Conservation (phyloP, 1,284 basidiomycete species). For the Trichosporon ovoides region DNA sequence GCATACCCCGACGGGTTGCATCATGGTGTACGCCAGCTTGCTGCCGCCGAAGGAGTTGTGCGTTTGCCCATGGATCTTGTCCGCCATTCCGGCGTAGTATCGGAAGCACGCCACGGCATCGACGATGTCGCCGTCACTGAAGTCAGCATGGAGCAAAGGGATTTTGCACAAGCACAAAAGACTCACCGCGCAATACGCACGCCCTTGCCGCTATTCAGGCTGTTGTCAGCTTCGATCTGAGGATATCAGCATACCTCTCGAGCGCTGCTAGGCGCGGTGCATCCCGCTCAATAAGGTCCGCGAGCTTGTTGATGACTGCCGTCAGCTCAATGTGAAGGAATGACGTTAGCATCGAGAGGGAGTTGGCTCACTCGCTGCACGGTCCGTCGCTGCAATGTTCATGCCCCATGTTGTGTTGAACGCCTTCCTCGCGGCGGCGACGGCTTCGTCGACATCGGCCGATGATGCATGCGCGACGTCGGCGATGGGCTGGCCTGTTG, state of each 20-base stretch:
- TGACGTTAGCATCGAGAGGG: no score
- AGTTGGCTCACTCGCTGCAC: conserved; percentile 54
- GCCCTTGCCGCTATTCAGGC: conserved; percentile 77
- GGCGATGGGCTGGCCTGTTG: conserved; percentile 54
- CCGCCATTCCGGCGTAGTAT: conserved; percentile 52
- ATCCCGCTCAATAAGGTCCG: conserved; percentile 83
- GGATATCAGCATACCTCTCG: conserved; percentile 50
- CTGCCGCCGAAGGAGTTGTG: conserved; percentile 47
- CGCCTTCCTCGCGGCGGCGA: conserved; percentile 70
- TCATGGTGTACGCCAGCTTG: conserved; percentile 77
- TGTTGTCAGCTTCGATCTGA: conserved; percentile 7
- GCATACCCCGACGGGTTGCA: conserved; percentile 90
- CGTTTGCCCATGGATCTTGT: conserved; percentile 59
- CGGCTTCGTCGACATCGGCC: conserved; percentile 74
- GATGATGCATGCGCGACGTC: conserved; percentile 34
- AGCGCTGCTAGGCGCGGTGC: conserved; percentile 63
- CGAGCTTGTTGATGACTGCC: conserved; percentile 68
- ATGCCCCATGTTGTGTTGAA: conserved; percentile 87
- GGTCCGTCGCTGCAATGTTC: conserved; percentile 73
- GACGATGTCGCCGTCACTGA: conserved; percentile 53
- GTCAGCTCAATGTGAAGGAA: not conserved
- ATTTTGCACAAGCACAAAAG: no score
- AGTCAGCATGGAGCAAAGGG: no score
- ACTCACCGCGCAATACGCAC: conserved; percentile 62
- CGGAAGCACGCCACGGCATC: not conserved